Evolutionary conservation across 768 basidiomycete species (phyloP), one percentile per base, ranked within the genome.

Genomic region (Terana coerulea): DNA sequence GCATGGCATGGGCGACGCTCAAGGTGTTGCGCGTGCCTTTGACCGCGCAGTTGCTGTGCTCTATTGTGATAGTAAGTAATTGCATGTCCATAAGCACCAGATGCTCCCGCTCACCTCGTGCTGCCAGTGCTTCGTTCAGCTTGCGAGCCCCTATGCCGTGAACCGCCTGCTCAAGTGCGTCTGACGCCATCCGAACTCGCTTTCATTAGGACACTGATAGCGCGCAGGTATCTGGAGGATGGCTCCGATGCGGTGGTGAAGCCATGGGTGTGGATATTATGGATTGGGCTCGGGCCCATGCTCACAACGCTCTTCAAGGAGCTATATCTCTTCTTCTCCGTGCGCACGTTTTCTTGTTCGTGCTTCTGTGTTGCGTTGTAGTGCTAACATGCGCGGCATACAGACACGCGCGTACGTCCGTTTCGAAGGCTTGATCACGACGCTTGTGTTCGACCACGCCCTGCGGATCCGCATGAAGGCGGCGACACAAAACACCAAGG

Each of bases 181-280:
- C 17, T 35, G 25, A 8, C 5, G 10, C 28, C 14, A 25, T 17
- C 39, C 34, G 17, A 41, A 22, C 29, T 7, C 12, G 57, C 58
- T 59, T 46, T 1, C 2, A 59, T 22, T 47, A 55, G 53, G 46
- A 3, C 26, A 37, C 29, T 10, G 24, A 9, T 55, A n/a, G 44
- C 29, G 9, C 67, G n/a, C 45, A 83, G 78, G 29, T 82, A 86
- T 61, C 66, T 88, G 9, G 84, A 87, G 66, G 75, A 65, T 5
- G 64, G 68, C n/a, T 80, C 79, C 3, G 61, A 75, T 21, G 72
- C 82, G 0, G 59, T 68, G 5, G 66, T 84, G 30, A 74, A 75
- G 31, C 86, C 87, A 1, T 86, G 85, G 79, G 76, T 88, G 8
- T 88, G 86, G 84, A 75, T 87, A 17, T 35, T 64, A 0, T 69